Evolutionary conservation across 768 basidiomycete genomes (phyloP).

Genomic region (Phylloporus sp.): DNA sequence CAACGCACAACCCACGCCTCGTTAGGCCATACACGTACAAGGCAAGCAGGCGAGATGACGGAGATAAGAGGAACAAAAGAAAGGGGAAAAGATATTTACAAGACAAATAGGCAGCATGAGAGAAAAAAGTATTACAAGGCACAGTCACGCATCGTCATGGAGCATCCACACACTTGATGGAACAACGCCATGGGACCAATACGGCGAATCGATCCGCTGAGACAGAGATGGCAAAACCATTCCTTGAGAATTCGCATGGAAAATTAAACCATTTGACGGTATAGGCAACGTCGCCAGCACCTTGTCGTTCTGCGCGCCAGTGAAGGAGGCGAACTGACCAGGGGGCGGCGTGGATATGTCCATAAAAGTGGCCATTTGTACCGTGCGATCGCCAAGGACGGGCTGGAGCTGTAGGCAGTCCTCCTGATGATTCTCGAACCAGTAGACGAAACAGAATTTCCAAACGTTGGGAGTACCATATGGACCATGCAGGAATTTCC

Average conservation of each 20-base stretch:
- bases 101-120: constrained; percentile 10
- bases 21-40: constrained; percentile 22
- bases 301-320: constrained; percentile 36
- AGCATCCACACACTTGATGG: constrained; percentile 15
- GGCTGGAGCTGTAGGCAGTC: constrained; percentile 30
- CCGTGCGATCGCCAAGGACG: constrained; percentile 51
- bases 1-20: constrained; percentile 13
- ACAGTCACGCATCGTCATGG: constrained; percentile 12
- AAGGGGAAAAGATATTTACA: constrained; percentile 22
- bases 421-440: constrained; percentile 30
- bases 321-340: constrained; percentile 35
- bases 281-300: constrained; percentile 16
- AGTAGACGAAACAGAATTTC: constrained; percentile 9
- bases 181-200: constrained; percentile 12
- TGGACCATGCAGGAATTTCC: constrained; percentile 1
- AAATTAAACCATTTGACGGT: constrained; percentile 14
- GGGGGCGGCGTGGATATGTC: constrained; percentile 39
- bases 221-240: constrained; percentile 2
- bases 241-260: constrained; percentile 20
- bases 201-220: constrained; percentile 12
- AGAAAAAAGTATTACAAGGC: constrained; percentile 1
- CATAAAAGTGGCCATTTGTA: constrained; percentile 52
- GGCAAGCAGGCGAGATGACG: constrained; percentile 20
- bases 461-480: not conserved
- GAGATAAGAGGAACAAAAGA: not conserved